Percentiles rank a stretch among this genome's conserved stretches.
Evolutionary conservation across 163 green algal species (phyloP).

Genomic region (Scenedesmus sp.): DNA sequence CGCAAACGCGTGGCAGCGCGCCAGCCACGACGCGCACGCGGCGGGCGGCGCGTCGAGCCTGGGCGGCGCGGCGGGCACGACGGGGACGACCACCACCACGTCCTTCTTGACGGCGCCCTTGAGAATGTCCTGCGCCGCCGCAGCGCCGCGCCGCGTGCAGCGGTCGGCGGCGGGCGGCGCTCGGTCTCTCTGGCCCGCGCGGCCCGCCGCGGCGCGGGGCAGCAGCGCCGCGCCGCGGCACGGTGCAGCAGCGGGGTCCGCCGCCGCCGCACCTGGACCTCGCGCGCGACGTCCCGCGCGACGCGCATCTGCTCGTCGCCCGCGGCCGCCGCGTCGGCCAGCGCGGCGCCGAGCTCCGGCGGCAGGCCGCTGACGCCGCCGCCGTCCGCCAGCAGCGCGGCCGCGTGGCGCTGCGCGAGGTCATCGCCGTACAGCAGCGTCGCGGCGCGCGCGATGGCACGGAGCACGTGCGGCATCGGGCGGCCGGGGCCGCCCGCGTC

Average conservation of each 20-base stretch:
- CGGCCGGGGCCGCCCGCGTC: too few species aligned
- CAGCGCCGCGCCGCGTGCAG: background rate
- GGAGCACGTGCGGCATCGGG: slow-evolving; percentile 23
- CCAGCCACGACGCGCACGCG: background rate
- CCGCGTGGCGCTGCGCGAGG: background rate
- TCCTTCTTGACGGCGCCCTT: slow-evolving; percentile 59
- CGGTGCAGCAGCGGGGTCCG: too few species aligned
- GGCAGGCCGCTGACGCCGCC: slow-evolving; percentile 8
- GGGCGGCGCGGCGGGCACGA: slow-evolving; percentile 46
- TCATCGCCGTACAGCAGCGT: slow-evolving; percentile 28
- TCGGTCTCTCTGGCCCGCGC: too few species aligned
- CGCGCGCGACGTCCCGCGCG: background rate
- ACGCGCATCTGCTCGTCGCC: slow-evolving; percentile 15
- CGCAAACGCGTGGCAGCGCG: slow-evolving; percentile 10
- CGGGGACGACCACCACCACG: slow-evolving; percentile 62
- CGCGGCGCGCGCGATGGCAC: slow-evolving; percentile 12
- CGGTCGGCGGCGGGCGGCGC: background rate
- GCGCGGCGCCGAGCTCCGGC: slow-evolving; percentile 12
- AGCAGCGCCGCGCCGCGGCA: too few species aligned
- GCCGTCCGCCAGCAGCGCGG: background rate
- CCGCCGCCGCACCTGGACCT: slow-evolving; percentile 38
- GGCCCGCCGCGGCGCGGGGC: too few species aligned
- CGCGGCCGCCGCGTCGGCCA: background rate
- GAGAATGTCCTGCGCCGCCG: slow-evolving; percentile 44
- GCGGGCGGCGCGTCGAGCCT: slow-evolving; percentile 21